A percentile compares a stretch with the other conserved stretches of the same genome.
These are phyloP conservation scores for Venturia nashicola DNA, from an alignment of 2,329 filamentous ascomycete species.

Conservation along the genomic window DNA sequence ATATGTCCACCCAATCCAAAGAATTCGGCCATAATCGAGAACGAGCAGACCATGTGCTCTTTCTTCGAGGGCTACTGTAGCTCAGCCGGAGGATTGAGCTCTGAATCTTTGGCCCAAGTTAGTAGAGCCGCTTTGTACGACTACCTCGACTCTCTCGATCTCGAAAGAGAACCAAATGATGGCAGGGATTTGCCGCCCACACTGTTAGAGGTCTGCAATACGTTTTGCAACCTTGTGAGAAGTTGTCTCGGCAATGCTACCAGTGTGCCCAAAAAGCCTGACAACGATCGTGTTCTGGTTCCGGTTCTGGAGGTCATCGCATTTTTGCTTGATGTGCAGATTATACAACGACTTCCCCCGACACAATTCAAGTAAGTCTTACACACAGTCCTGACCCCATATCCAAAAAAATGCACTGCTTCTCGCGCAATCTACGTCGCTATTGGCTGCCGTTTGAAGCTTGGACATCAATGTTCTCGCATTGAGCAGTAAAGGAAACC, in stretches of 20 bases:
- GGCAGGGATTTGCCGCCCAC: constrained; percentile 9
- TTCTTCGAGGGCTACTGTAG: constrained; percentile 58
- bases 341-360: constrained; percentile 26
- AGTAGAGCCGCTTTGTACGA: constrained; percentile 52
- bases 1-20: constrained; percentile 8
- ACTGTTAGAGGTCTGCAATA: constrained; percentile 15
- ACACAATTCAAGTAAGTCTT: constrained; percentile 36
- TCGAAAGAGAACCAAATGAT: constrained; percentile 11
- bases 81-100: constrained; percentile 59
- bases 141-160: constrained; percentile 18
- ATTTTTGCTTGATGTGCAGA: constrained; percentile 47
- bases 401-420: too few relatives aligned
- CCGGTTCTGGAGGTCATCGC: constrained; percentile 66
- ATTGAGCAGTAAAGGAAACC: too few relatives aligned
- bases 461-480: too few relatives aligned
- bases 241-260: constrained; percentile 28
- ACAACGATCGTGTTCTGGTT: constrained; percentile 58
- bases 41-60: constrained; percentile 18
- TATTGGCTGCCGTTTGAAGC: too few relatives aligned
- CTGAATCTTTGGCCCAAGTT: constrained; percentile 60
- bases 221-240: not conserved
- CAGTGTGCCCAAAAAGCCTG: not conserved
- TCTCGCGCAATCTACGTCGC: too few relatives aligned
- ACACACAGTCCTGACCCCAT: not conserved
- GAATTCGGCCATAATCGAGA: constrained; percentile 5